Conservation (phyloP, 768 basidiomycete species). For the Panus rudis region DNA sequence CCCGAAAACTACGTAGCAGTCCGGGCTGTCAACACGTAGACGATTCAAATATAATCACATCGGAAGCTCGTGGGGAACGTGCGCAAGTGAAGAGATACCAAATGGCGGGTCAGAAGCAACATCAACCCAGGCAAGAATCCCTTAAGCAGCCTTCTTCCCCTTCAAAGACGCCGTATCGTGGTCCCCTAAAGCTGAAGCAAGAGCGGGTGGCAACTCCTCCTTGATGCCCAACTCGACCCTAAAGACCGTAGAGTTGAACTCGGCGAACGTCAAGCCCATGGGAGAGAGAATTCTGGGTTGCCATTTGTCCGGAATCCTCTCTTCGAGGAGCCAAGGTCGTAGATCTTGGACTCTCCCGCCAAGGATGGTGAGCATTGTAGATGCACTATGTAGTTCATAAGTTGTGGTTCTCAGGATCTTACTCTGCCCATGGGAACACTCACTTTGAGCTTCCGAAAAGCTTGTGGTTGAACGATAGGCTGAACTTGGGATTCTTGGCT, state of each 20-base stretch:
- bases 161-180: no score
- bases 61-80: no score
- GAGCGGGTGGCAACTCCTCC: slow-evolving; percentile 22
- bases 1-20: no score
- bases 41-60: no score
- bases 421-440: slow-evolving; percentile 16
- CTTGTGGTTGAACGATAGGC: slow-evolving; percentile 43
- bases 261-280: slow-evolving; percentile 51
- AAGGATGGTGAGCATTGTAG: slow-evolving; percentile 58
- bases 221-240: slow-evolving; percentile 24
- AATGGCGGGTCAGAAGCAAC: no score
- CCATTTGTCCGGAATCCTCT: slow-evolving; percentile 67
- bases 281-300: slow-evolving; percentile 50
- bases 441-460: slow-evolving; percentile 65
- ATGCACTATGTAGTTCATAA: slow-evolving; percentile 34
- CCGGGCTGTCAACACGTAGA: no score
- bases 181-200: no score
- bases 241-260: slow-evolving; percentile 40
- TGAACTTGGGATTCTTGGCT: slow-evolving; percentile 49
- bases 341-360: slow-evolving; percentile 57
- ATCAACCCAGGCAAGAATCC: no score
- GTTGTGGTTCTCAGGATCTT: not conserved
- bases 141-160: no score
- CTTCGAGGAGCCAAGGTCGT: slow-evolving; percentile 51
- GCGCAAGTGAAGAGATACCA: no score